These are phyloP conservation scores for Trametopsis cervina DNA, from an alignment of 768 basidiomycete species.

Conservation along the genomic window DNA sequence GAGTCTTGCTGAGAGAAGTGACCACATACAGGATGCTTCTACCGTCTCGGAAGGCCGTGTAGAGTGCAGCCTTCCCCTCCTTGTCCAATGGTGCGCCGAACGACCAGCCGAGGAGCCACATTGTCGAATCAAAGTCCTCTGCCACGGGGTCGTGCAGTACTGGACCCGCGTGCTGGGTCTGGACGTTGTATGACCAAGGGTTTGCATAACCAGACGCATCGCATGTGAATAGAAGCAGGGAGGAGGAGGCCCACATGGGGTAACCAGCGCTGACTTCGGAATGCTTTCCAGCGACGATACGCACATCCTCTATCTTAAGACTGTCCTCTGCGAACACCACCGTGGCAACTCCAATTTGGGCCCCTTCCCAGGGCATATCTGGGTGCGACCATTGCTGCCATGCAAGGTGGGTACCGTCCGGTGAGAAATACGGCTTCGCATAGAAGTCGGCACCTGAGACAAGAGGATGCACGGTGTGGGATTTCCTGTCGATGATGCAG, in stretches of 20 bases:
- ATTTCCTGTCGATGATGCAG: slow-evolving; percentile 43
- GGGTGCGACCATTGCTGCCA: slow-evolving; percentile 70
- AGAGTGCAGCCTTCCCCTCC: slow-evolving; percentile 23
- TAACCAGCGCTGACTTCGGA: slow-evolving; percentile 47
- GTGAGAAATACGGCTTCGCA: slow-evolving; percentile 49
- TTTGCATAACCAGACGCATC: slow-evolving; percentile 65
- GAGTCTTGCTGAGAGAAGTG: slow-evolving; percentile 20
- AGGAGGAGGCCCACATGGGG: slow-evolving; percentile 52
- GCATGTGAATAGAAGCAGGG: slow-evolving; percentile 53
- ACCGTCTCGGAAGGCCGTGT: slow-evolving; percentile 28
- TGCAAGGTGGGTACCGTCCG: slow-evolving; percentile 47
- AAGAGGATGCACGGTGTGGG: slow-evolving; percentile 39
- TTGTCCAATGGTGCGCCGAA: slow-evolving; percentile 41
- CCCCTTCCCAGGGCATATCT: slow-evolving; percentile 69
- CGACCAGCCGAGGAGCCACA: slow-evolving; percentile 46
- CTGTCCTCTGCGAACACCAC: slow-evolving; percentile 24
- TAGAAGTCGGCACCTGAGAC: slow-evolving; percentile 68
- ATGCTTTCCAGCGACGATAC: slow-evolving; percentile 44
- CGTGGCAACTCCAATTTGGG: slow-evolving; percentile 47
- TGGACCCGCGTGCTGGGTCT: slow-evolving; percentile 26
- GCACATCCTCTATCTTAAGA: slow-evolving; percentile 30
- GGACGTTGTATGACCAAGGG: slow-evolving; percentile 48
- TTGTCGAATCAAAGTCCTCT: slow-evolving; percentile 51
- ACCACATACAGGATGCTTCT: slow-evolving; percentile 29
- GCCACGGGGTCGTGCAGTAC: slow-evolving; percentile 36